These are phyloP conservation scores for Mycena belliarum DNA, from an alignment of 768 basidiomycete species.

Conservation along the genomic window DNA sequence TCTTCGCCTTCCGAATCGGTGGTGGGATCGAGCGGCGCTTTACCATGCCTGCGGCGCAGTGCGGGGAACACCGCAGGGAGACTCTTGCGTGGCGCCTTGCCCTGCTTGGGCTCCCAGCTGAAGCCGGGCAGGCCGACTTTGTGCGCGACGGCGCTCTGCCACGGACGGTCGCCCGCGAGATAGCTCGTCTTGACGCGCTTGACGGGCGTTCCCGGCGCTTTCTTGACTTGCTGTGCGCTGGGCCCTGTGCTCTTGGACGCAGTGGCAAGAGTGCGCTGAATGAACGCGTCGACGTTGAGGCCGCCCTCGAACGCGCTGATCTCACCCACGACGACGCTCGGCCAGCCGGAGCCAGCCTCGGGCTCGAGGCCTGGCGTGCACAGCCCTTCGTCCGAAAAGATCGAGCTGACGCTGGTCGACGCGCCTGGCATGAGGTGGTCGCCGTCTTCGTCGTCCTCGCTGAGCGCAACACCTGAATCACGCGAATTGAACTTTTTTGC, in stretches of 20 bases:
- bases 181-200: constrained; percentile 68
- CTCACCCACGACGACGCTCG: constrained; percentile 42
- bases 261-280: constrained; percentile 64
- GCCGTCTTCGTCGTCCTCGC: constrained; percentile 64
- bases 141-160: constrained; percentile 78
- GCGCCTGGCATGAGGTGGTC: constrained; percentile 49
- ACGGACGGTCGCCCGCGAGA: constrained; percentile 61
- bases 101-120: constrained; percentile 47
- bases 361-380: constrained; percentile 68
- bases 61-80: constrained; percentile 70
- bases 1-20: constrained; percentile 69
- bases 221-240: constrained; percentile 45
- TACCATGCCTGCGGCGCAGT: constrained; percentile 33
- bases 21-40: constrained; percentile 37
- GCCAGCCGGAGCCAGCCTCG: constrained; percentile 62
- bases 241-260: constrained; percentile 48
- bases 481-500: constrained; percentile 72
- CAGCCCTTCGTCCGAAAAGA: constrained; percentile 65
- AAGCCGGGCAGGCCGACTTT: constrained; percentile 55
- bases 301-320: constrained; percentile 41
- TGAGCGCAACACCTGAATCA: constrained; percentile 65
- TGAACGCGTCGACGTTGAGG: constrained; percentile 66
- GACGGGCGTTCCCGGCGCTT: constrained; percentile 79
- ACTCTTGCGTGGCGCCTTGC: constrained; percentile 65
- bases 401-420: constrained; percentile 65